These are phyloP conservation scores for Kluyveromyces sp. DNA, from an alignment of 1,139 yeast genomes.

Conservation along the genomic window DNA sequence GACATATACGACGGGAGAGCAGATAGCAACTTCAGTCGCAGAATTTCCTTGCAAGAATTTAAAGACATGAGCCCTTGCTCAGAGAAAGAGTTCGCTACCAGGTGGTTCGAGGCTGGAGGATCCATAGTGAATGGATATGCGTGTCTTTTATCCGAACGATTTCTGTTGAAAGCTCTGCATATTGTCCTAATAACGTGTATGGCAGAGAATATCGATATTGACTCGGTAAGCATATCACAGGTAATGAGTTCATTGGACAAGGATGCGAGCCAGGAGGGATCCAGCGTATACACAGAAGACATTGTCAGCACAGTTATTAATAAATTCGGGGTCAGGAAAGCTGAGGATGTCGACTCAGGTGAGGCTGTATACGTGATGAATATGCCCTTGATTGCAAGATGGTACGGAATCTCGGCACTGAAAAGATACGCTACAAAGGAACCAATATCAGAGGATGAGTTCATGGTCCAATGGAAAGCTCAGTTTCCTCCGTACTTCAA, in stretches of 20 bases:
- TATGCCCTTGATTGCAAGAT: slow-evolving; percentile 39
- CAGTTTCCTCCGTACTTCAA: slow-evolving; percentile 59
- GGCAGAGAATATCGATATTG: slow-evolving; percentile 36
- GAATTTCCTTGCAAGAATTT: slow-evolving; percentile 36
- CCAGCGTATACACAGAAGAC: slow-evolving; percentile 27
- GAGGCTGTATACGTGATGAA: slow-evolving; percentile 34
- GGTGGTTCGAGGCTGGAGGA: slow-evolving; percentile 56
- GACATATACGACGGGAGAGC: slow-evolving; percentile 44
- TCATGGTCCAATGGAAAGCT: slow-evolving; percentile 56
- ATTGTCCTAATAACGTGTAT: slow-evolving; percentile 46
- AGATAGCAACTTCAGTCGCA: slow-evolving; percentile 12
- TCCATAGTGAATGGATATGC: slow-evolving; percentile 41
- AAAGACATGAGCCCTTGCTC: slow-evolving; percentile 50
- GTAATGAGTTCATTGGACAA: slow-evolving; percentile 23
- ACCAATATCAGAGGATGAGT: slow-evolving; percentile 39
- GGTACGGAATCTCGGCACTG: slow-evolving; percentile 57
- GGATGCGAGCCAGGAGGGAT: slow-evolving; percentile 25
- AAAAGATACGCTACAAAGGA: slow-evolving; percentile 31
- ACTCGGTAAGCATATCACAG: slow-evolving; percentile 28
- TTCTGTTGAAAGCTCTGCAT: slow-evolving; percentile 36
- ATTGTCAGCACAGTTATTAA: slow-evolving; percentile 43
- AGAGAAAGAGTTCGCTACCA: slow-evolving; percentile 41
- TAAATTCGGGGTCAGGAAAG: slow-evolving; percentile 36
- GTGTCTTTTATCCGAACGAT: slow-evolving; percentile 34
- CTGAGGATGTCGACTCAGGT: slow-evolving; percentile 10